Percentiles rank a stretch among this genome's conserved stretches.
Evolutionary conservation across 1,284 basidiomycete genomes (phyloP).

Genomic region (Cryptococcus floricola): DNA sequence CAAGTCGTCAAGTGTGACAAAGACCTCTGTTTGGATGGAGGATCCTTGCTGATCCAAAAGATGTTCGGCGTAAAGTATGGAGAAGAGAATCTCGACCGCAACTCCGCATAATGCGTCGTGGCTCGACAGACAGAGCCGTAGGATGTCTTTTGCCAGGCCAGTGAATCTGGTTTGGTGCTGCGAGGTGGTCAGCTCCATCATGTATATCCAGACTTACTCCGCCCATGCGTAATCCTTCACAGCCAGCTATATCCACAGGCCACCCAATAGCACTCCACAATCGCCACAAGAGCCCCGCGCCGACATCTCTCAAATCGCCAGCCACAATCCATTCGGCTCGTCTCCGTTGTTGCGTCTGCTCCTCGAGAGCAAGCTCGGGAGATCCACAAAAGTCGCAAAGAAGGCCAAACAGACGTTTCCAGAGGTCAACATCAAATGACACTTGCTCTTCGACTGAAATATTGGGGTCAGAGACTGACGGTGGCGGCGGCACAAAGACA

Average conservation of each 20-base stretch:
- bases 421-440: slow-evolving; percentile 69
- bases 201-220: slow-evolving; percentile 23
- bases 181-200: neutral
- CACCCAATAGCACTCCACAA: slow-evolving; percentile 86
- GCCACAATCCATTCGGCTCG: slow-evolving; percentile 93
- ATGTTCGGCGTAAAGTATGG: slow-evolving; percentile 93
- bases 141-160: slow-evolving; percentile 82
- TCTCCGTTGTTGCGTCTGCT: slow-evolving; percentile 66
- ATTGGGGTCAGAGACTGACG: neutral
- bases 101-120: slow-evolving; percentile 87
- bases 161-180: slow-evolving; percentile 75
- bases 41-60: slow-evolving; percentile 75
- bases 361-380: slow-evolving; percentile 87
- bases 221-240: slow-evolving; percentile 23
- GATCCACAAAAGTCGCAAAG: slow-evolving; percentile 81
- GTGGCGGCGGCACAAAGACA: slow-evolving; percentile 68
- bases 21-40: slow-evolving; percentile 88
- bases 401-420: slow-evolving; percentile 77
- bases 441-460: slow-evolving; percentile 49
- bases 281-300: slow-evolving; percentile 73
- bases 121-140: slow-evolving; percentile 89
- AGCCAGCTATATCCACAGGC: slow-evolving; percentile 45
- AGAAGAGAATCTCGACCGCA: slow-evolving; percentile 87
- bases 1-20: slow-evolving; percentile 81
- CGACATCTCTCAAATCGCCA: slow-evolving; percentile 90